These are phyloP conservation scores for Saturnispora mendoncae DNA, from an alignment of 805 yeast species.

Conservation along the genomic window DNA sequence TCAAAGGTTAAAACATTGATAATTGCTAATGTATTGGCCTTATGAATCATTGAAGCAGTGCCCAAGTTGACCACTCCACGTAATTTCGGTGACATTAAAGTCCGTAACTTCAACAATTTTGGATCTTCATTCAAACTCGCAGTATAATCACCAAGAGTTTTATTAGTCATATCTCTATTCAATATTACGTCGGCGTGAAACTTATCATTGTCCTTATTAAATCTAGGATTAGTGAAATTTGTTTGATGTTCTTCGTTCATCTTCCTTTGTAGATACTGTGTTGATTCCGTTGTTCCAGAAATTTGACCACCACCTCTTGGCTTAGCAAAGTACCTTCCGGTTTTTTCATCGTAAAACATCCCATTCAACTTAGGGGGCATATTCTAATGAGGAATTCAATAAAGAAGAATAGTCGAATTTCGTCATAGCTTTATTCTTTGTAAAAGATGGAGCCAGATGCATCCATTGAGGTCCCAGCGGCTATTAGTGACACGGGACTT, in stretches of 20 bases:
- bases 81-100: neutral
- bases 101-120: too few relatives aligned
- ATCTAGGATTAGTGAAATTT: neutral
- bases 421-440: too few relatives aligned
- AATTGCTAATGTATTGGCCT: too few relatives aligned
- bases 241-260: neutral
- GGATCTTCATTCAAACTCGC: neutral
- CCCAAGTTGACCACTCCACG: neutral
- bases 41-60: too few relatives aligned
- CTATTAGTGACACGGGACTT: neutral
- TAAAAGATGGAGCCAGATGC: too few relatives aligned
- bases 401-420: too few relatives aligned
- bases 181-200: too few relatives aligned
- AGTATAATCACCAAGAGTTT: neutral
- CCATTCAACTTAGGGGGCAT: constrained; percentile 10
- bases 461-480: neutral
- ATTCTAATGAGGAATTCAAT: neutral
- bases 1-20: too few relatives aligned
- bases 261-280: neutral
- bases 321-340: constrained; percentile 11
- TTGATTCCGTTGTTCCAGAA: neutral
- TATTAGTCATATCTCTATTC: too few relatives aligned
- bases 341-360: constrained; percentile 10
- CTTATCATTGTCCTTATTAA: neutral
- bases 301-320: constrained; percentile 2